Base-by-base conservation (phyloP, 2,329 filamentous ascomycete species). In the Sporothrix pseudoabietina region DNA sequence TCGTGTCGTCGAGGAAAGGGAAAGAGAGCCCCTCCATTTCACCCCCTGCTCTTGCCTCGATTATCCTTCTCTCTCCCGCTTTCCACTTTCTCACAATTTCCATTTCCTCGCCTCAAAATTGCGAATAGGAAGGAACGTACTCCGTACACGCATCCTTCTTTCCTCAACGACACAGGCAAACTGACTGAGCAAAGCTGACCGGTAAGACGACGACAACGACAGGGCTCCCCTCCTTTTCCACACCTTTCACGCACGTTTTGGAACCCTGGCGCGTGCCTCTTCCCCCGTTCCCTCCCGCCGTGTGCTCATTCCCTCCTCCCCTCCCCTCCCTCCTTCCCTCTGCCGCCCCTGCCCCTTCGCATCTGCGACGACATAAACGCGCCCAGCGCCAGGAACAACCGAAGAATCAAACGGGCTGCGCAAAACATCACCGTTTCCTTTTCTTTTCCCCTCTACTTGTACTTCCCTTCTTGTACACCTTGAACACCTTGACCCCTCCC, bases 21-120 rank as follows among this genome's bases (percentile, higher is more conserved):
- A 63, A 66, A 35, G n/a, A 69, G 49, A 69, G 66, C 66, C 66
- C 66, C 66, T 69, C 66, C 47, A 69, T 69, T 30, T 47, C 61
- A 22, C 35, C 65, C 16, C 44, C 54, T 57, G 52, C 68, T n/a
- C 35, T 22, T 70, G 66, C 49, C 32, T 44, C 30, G 26, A 14
- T 41, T 10, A 32, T 41, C 52, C 14, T 9, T 41, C 35, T 35
- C n/a, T 71, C 8, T 35, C 65, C 69, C 39, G 39, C 61, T 22
- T 47, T 22, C 55, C 55, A 59, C 63, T 49, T 16, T 26, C 47
- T 41, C 44, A 4, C 41, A 49, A 16, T 14, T 49, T 35, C 35
- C 49, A 26, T 14, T 52, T 22, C 22, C 52, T 59, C 35, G 69
- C 59, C 54, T 44, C 52, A 59, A 35, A 49, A 55, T 30, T 14